phyloP scores from a whole-genome alignment of 2,329 filamentous ascomycete genomes.

The Waltergamsia citrina region DNA sequence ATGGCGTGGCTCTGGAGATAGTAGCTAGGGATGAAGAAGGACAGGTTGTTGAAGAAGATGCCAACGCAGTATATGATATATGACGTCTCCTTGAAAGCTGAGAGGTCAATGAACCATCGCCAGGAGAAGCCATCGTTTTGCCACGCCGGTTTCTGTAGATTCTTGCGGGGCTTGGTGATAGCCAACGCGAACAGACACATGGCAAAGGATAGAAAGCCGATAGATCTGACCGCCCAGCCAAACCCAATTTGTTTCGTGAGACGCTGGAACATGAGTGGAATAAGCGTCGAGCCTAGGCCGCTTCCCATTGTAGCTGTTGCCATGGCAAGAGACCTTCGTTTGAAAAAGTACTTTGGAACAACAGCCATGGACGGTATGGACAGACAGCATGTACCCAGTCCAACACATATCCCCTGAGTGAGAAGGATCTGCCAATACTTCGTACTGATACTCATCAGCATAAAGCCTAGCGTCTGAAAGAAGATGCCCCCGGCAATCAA shows the following conservation, averaged over 20 bases:
- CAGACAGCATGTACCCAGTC: conserved; percentile 22
- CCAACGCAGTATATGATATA: conserved; percentile 20
- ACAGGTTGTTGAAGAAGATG: conserved; percentile 22
- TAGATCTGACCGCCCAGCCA: conserved; percentile 22
- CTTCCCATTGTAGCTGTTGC: conserved; percentile 31
- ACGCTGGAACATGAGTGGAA: conserved; percentile 24
- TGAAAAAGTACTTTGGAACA: conserved; percentile 30
- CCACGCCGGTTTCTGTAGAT: conserved; percentile 4
- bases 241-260: conserved; percentile 19
- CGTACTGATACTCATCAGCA: conserved; percentile 34
- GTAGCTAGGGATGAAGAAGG: conserved; percentile 30
- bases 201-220: conserved; percentile 22
- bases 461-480: conserved; percentile 27
- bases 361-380: conserved; percentile 25
- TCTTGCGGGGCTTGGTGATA: conserved; percentile 15
- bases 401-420: conserved; percentile 26
- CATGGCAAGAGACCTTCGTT: conserved; percentile 27
- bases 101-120: conserved; percentile 16
- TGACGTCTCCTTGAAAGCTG: conserved; percentile 17
- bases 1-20: conserved; percentile 34
- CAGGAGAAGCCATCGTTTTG: conserved; percentile 4
- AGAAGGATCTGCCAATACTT: conserved; percentile 32
- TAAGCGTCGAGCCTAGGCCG: conserved; percentile 25
- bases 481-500: conserved; percentile 23
- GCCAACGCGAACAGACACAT: conserved; percentile 17